Percentiles rank a stretch among this genome's conserved stretches.
phyloP scores from a whole-genome alignment of 1,139 yeast genomes.

The Candida frijolesensis region DNA sequence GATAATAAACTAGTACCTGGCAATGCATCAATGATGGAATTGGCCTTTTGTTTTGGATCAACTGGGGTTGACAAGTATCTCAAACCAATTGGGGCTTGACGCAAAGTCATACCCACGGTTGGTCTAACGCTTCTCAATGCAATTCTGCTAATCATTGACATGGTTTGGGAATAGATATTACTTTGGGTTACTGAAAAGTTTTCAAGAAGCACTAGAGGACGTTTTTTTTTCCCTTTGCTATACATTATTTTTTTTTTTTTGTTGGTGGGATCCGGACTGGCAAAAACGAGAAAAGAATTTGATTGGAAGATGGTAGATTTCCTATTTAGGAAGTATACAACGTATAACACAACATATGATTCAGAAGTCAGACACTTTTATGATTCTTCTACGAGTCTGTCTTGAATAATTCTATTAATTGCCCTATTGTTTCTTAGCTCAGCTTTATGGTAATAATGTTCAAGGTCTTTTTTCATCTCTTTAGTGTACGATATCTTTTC shows the following conservation, averaged over 20 bases:
- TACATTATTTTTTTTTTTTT: constrained; percentile 7
- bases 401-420: constrained; percentile 28
- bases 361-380: neutral
- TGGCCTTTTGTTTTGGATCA: constrained; percentile 92
- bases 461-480: constrained; percentile 36
- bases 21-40: constrained; percentile 83
- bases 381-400: constrained; percentile 13
- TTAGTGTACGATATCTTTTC: constrained; percentile 15
- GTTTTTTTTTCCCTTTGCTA: constrained; percentile 7
- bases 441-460: constrained; percentile 30
- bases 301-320: constrained; percentile 42
- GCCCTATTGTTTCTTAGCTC: constrained; percentile 31
- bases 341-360: neutral
- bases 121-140: constrained; percentile 49
- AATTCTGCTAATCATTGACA: constrained; percentile 51
- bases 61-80: constrained; percentile 67
- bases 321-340: constrained; percentile 30
- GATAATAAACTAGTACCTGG: constrained; percentile 90
- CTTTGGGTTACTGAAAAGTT: constrained; percentile 8
- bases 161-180: constrained; percentile 16
- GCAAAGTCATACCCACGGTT: constrained; percentile 39
- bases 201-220: neutral
- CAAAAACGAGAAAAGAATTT: constrained; percentile 18
- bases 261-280: constrained; percentile 9
- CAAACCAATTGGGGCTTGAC: constrained; percentile 57